A percentile compares a stretch with the other conserved stretches of the same genome.
These are phyloP conservation scores for Quercus lobata DNA, from an alignment of 331 rosid species.

Conservation along the genomic window DNA sequence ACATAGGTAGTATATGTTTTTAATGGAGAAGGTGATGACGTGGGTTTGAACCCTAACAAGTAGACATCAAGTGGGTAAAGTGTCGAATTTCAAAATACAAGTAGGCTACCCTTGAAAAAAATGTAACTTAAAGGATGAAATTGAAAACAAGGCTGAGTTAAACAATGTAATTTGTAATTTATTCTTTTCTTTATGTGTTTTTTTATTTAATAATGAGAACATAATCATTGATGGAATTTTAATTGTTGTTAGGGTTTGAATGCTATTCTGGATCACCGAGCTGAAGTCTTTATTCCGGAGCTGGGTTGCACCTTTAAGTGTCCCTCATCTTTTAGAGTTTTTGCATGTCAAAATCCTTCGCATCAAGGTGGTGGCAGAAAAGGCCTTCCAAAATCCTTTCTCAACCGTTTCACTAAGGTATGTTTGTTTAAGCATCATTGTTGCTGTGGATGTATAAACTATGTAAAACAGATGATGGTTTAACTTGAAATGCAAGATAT, in stretches of 20 bases:
- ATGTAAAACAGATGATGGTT: not conserved
- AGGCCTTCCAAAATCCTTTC: conserved; percentile 92
- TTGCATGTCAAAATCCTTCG: conserved; percentile 97
- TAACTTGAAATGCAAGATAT: not conserved
- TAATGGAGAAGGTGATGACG: no score
- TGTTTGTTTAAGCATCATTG: conserved; percentile 1
- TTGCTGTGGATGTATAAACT: not conserved
- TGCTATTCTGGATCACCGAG: conserved; percentile 97
- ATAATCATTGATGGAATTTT: not conserved
- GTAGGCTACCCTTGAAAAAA: no score
- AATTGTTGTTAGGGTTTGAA: conserved; percentile 64
- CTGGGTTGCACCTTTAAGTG: conserved; percentile 75
- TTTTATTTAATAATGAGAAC: not conserved
- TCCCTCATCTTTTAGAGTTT: conserved; percentile 80
- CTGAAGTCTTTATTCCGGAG: conserved; percentile 95
- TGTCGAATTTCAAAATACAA: no score
- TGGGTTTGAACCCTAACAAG: no score
- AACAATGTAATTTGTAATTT: no score
- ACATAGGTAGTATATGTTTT: no score
- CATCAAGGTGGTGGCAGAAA: conserved; percentile 94
- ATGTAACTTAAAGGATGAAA: no score
- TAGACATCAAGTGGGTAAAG: no score
- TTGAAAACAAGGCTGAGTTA: no score
- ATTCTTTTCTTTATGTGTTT: not conserved
- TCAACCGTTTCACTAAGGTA: conserved; percentile 93